A percentile compares a stretch with the other conserved stretches of the same genome.
phyloP scores from a whole-genome alignment of 2,329 filamentous ascomycete species.

The Fusarium multiceps region DNA sequence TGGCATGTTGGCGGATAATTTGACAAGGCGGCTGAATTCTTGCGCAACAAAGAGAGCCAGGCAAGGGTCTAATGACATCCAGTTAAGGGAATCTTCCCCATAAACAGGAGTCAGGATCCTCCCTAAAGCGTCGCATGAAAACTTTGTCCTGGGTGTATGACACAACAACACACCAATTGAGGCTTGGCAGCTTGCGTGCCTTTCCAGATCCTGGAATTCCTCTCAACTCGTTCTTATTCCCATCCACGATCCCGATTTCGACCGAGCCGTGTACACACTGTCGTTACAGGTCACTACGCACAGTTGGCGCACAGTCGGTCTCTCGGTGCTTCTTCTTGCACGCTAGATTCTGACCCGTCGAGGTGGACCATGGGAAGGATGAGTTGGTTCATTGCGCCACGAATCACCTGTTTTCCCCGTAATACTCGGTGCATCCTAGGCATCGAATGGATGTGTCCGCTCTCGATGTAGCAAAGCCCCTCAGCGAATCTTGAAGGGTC shows the following conservation, averaged over 20 bases:
- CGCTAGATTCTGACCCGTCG: slow-evolving; percentile 19
- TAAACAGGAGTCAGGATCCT: slow-evolving; percentile 1
- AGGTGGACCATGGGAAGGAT: slow-evolving; percentile 21
- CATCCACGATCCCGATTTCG: slow-evolving; percentile 39
- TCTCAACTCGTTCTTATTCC: slow-evolving; percentile 29
- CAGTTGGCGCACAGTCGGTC: slow-evolving; percentile 20
- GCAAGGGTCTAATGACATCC: slow-evolving; percentile 7
- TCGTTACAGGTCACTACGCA: background rate
- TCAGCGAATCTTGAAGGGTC: slow-evolving; percentile 10
- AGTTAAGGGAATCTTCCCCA: slow-evolving; percentile 4
- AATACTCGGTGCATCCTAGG: slow-evolving; percentile 2
- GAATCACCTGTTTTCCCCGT: slow-evolving; percentile 39
- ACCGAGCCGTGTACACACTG: slow-evolving; percentile 41
- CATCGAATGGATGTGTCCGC: slow-evolving; percentile 15
- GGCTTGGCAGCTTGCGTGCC: slow-evolving; percentile 18
- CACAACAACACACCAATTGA: background rate
- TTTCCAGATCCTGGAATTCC: background rate
- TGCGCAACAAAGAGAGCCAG: slow-evolving; percentile 6
- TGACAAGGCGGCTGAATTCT: slow-evolving; percentile 19
- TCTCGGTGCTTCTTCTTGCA: slow-evolving; percentile 12
- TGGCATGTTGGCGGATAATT: slow-evolving; percentile 12
- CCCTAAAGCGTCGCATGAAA: slow-evolving; percentile 24
- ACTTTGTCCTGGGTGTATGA: slow-evolving; percentile 21
- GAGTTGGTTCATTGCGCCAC: slow-evolving; percentile 15
- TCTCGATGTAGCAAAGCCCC: slow-evolving; percentile 10